These are phyloP conservation scores for Dothideomycetes sp. DNA, from an alignment of 2,329 filamentous ascomycete genomes.

Conservation along the genomic window DNA sequence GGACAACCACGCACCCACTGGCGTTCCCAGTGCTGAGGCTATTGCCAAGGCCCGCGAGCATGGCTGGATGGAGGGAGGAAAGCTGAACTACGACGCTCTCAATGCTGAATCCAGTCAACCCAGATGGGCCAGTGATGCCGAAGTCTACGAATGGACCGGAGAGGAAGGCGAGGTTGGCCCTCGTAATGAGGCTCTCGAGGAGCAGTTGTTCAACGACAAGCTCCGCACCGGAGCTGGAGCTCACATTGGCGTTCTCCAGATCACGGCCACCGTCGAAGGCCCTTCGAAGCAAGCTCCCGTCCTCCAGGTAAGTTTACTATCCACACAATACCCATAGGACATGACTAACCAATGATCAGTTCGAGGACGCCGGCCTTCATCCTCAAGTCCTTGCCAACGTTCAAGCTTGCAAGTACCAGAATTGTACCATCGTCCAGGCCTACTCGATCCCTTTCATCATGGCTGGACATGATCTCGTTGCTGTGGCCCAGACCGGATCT, in stretches of 20 bases:
- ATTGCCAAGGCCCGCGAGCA: conserved; percentile 16
- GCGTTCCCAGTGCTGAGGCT: not conserved
- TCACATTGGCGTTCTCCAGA: conserved; percentile 50
- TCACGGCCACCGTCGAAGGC: conserved; percentile 44
- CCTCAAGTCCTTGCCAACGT: conserved; percentile 76
- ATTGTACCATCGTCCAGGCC: conserved; percentile 78
- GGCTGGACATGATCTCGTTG: conserved; percentile 71
- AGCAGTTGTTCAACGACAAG: conserved; percentile 58
- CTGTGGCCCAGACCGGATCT: conserved; percentile 86
- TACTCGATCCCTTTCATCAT: conserved; percentile 76
- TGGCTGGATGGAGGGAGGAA: conserved; percentile 22
- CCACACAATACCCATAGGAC: not conserved
- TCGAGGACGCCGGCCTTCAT: conserved; percentile 72
- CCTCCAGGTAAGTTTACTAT: conserved; percentile 36
- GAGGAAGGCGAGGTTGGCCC: conserved; percentile 82
- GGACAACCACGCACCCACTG: not conserved
- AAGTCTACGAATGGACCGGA: conserved; percentile 73
- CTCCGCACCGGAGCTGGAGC: conserved; percentile 49
- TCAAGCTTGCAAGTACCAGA: conserved; percentile 57
- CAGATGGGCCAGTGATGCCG: conserved; percentile 48
- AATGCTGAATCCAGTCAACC: conserved; percentile 5
- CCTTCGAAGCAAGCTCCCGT: conserved; percentile 40
- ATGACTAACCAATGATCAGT: conserved; percentile 40
- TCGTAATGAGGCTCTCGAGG: conserved; percentile 58
- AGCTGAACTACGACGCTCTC: conserved; percentile 22